These are phyloP conservation scores for Maudiozyma bulderi DNA, from an alignment of 805 yeast species.

Conservation along the genomic window DNA sequence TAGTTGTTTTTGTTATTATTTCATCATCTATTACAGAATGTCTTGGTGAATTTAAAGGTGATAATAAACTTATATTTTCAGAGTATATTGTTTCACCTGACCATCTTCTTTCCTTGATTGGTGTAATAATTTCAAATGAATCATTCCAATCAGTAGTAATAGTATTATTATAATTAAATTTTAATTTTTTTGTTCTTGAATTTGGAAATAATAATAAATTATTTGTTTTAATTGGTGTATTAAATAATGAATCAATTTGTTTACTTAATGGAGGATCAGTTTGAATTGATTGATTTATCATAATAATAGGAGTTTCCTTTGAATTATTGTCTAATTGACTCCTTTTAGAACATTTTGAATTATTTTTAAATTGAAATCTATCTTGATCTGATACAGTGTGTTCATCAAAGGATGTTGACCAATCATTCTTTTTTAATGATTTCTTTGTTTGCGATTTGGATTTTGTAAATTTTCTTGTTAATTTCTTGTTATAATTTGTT, in stretches of 20 bases:
- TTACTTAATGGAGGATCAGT: slow-evolving; percentile 3
- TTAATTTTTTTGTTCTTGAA: neutral
- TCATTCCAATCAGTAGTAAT: neutral
- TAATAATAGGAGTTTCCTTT: neutral
- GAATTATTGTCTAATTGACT: neutral
- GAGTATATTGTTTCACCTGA: slow-evolving; percentile 1
- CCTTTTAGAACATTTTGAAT: neutral
- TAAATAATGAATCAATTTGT: slow-evolving; percentile 4
- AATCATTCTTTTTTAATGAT: neutral
- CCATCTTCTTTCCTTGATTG: slow-evolving; percentile 1
- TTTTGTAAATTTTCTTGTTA: neutral
- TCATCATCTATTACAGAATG: neutral
- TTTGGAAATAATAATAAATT: neutral
- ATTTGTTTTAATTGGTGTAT: neutral
- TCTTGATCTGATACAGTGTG: neutral
- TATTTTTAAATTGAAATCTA: neutral
- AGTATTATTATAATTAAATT: too few relatives aligned
- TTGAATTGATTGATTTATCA: slow-evolving; percentile 3
- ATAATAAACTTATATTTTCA: neutral
- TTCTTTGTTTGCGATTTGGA: neutral
- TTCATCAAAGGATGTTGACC: neutral
- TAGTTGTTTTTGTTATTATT: neutral
- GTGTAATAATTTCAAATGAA: neutral
- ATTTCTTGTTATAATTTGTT: neutral
- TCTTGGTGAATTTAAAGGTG: neutral